phyloP scores from a whole-genome alignment of 2,329 filamentous ascomycete species.

The Bisporella sp. region DNA sequence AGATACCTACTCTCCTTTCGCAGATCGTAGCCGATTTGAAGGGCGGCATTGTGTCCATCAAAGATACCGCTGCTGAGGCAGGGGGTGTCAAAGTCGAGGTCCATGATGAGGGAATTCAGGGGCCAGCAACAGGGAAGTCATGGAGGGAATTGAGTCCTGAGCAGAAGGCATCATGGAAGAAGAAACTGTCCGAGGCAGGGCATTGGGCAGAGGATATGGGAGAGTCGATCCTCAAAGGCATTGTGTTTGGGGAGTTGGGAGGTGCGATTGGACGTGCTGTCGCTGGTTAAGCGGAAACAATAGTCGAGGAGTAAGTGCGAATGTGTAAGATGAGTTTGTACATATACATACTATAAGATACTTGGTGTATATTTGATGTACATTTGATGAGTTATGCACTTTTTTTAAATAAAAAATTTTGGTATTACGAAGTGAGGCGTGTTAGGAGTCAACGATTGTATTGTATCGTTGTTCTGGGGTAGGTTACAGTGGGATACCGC shows the following conservation, averaged over 20 bases:
- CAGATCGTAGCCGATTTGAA: slow-evolving; percentile 13
- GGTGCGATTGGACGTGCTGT: slow-evolving; percentile 22
- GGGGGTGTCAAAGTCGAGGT: slow-evolving; percentile 14
- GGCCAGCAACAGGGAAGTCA: slow-evolving; percentile 15
- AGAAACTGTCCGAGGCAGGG: slow-evolving; percentile 24
- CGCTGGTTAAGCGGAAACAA: slow-evolving; percentile 2
- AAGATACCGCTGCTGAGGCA: slow-evolving; percentile 4
- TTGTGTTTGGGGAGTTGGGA: slow-evolving; percentile 27
- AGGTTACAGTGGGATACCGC: no score
- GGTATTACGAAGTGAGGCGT: no score
- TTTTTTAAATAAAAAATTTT: no score
- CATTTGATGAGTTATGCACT: no score
- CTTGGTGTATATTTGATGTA: no score
- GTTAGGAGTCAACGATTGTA: no score
- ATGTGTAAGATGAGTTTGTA: no score
- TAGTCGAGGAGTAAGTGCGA: no score
- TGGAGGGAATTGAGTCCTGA: slow-evolving; percentile 24
- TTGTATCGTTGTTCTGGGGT: no score
- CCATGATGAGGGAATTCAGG: slow-evolving; percentile 19
- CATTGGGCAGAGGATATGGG: slow-evolving; percentile 26
- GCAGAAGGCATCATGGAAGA: slow-evolving; percentile 24
- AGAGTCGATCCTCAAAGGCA: slow-evolving; percentile 25
- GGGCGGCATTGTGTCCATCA: slow-evolving; percentile 7
- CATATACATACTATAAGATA: no score
- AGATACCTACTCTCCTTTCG: slow-evolving; percentile 3